A percentile compares a stretch with the other conserved stretches of the same genome.
These are phyloP conservation scores for Gnaphalium uliginosum DNA, from an alignment of 129 eudicot species.

Conservation along the genomic window DNA sequence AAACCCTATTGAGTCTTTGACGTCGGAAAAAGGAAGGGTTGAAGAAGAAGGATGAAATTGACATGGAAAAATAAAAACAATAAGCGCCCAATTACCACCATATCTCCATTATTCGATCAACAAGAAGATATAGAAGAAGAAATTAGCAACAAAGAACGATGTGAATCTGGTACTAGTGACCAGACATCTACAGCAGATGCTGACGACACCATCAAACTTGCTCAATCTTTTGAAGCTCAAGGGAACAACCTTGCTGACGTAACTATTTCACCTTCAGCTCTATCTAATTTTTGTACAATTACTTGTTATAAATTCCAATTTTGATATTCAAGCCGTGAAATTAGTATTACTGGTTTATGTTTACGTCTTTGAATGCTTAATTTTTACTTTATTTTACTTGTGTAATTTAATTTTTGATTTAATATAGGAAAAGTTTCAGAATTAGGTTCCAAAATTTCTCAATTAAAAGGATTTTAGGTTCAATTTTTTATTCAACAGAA, in stretches of 20 bases:
- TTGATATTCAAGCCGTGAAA: background rate
- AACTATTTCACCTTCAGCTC: background rate
- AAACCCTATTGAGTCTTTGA: background rate
- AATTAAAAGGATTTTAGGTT: background rate
- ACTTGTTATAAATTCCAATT: background rate
- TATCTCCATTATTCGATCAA: slow-evolving; percentile 45
- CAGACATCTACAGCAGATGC: slow-evolving; percentile 7
- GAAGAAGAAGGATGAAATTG: slow-evolving; percentile 47
- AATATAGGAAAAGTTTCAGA: background rate
- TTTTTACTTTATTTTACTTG: too few relatives aligned
- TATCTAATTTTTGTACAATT: slow-evolving; percentile 8
- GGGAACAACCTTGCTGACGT: slow-evolving; percentile 79
- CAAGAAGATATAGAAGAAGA: slow-evolving; percentile 19
- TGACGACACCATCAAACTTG: slow-evolving; percentile 35
- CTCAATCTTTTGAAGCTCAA: slow-evolving; percentile 50
- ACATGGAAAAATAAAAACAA: slow-evolving; percentile 59
- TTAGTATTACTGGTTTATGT: background rate
- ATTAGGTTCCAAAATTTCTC: background rate
- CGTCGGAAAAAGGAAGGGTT: background rate
- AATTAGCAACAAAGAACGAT: slow-evolving; percentile 4
- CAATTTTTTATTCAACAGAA: too few relatives aligned
- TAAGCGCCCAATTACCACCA: slow-evolving; percentile 42
- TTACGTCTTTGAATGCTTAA: background rate
- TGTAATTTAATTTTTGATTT: background rate
- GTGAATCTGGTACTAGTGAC: slow-evolving; percentile 1